Percentiles rank a stretch among this genome's conserved stretches.
phyloP scores from a whole-genome alignment of 2,329 filamentous ascomycete genomes.

The Fusarium foetens region DNA sequence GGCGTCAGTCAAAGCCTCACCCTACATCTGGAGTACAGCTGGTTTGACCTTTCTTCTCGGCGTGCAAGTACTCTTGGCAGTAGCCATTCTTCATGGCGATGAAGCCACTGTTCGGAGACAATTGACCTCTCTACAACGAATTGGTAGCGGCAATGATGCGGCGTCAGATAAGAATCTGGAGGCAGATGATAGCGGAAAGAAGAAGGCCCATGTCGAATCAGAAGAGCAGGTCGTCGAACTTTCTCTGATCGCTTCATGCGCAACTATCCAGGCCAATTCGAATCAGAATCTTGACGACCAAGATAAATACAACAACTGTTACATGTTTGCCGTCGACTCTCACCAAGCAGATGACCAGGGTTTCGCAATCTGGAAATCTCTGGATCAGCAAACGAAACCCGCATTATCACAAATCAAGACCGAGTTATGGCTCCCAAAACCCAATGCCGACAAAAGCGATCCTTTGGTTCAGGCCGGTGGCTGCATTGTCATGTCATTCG shows the following conservation, averaged over 20 bases:
- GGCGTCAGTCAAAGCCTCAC: not conserved
- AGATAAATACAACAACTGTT: not conserved
- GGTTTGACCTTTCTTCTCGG: conserved; percentile 15
- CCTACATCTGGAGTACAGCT: conserved; percentile 9
- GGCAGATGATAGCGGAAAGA: fast-evolving
- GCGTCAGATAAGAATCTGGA: fast-evolving
- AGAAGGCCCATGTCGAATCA: fast-evolving
- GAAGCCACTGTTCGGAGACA: conserved; percentile 11
- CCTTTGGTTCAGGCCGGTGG: not conserved
- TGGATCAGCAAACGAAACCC: not conserved
- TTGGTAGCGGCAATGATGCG: not conserved
- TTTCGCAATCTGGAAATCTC: not conserved
- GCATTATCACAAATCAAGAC: not conserved
- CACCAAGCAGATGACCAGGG: not conserved
- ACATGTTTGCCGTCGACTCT: not conserved
- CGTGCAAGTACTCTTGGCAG: conserved; percentile 2
- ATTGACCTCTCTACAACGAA: not conserved
- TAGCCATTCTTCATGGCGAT: not conserved
- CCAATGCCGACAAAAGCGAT: not conserved
- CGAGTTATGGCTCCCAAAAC: conserved; percentile 2
- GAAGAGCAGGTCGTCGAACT: not conserved
- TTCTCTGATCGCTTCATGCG: not conserved
- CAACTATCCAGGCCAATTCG: not conserved
- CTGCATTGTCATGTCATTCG: conserved; percentile 5
- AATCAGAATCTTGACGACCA: not conserved